Conservation (phyloP, 139 green algal genomes). For the Chlamydomonas eustigma region DNA sequence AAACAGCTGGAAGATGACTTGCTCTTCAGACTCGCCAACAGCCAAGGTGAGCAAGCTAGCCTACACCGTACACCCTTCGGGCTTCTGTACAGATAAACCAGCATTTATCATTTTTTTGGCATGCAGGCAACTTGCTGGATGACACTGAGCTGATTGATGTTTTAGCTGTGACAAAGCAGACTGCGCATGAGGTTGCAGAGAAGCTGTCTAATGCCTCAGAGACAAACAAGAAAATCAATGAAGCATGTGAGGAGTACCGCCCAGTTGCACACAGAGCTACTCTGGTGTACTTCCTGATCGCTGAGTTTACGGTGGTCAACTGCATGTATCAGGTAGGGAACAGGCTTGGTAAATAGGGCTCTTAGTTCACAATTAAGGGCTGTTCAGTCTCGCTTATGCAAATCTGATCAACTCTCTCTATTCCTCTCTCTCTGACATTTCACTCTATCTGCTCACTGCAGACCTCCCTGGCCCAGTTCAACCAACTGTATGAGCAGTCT, state of each 20-base stretch:
- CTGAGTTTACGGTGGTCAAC: slow-evolving; percentile 88
- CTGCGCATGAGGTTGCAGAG: slow-evolving; percentile 81
- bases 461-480: slow-evolving; percentile 72
- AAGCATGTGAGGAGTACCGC: slow-evolving; percentile 93
- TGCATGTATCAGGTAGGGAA: slow-evolving; percentile 84
- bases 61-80: too few species aligned
- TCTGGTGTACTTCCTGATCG: slow-evolving; percentile 93
- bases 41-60: slow-evolving; percentile 27
- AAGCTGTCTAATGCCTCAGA: slow-evolving; percentile 83
- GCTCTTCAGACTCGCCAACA: slow-evolving; percentile 79
- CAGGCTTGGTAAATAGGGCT: too few species aligned
- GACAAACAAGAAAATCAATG: slow-evolving; percentile 90
- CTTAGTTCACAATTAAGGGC: too few species aligned
- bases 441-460: slow-evolving; percentile 26
- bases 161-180: slow-evolving; percentile 89
- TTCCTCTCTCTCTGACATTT: background rate
- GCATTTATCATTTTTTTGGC: background rate
- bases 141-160: slow-evolving; percentile 95
- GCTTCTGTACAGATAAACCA: background rate
- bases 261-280: slow-evolving; percentile 83
- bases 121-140: slow-evolving; percentile 87
- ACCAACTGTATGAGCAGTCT: slow-evolving; percentile 64
- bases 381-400: too few species aligned
- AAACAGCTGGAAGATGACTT: slow-evolving; percentile 93
- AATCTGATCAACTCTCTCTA: background rate